Evolutionary conservation across 2,329 filamentous ascomycete species (phyloP), one percentile per base, ranked within the genome.

Genomic region (Arachnopeziza araneosa): DNA sequence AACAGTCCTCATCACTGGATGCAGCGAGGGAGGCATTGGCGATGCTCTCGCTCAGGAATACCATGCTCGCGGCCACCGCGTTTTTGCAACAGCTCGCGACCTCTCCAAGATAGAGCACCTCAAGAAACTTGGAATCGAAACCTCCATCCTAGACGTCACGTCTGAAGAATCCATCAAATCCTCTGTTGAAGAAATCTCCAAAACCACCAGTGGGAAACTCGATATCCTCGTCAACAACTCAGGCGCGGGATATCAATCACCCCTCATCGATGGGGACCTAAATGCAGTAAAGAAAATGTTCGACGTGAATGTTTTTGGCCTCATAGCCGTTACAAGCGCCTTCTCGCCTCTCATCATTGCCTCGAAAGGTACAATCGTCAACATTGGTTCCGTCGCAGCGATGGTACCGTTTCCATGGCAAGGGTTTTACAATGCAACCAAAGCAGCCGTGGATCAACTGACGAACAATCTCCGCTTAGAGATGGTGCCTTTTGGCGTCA

Each of bases 341-440:
- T 75, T 75, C 58, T 62, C 65, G 0, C 69, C 71, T 1, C 55
- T 74, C 2, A 56, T 75, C 24, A 74, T 75, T n/a, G 54, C 58
- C 19, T 60, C 70, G 2, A 63, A 64, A 24, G 66, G 63, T 1
- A 26, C 69, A 12, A 65, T 70, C 50, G 52, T 71, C 3, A 70
- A 71, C 53, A 69, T 71, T 53, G 66, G 68, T 22, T 65, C 62
- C 19, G 32, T 71, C 1, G 64, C 68, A 3, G 92, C 90, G 24
- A 84, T 92, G 50, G 90, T 96, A 65, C 84, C 90, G 2, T 92
- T 23, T 86, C 86, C 72, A 93, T 96, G 71, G 50, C 50, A 49
- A 36, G 26, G 50, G 12, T 52, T 23, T 12, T 97, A 97, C 82
- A 96, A 93, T 73, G 90, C 92, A 1, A 91, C 89, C 62, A 97